A percentile compares a stretch with the other conserved stretches of the same genome.
Conservation (phyloP, 495 filamentous ascomycete species). For the Bathelium albidoporum region DNA sequence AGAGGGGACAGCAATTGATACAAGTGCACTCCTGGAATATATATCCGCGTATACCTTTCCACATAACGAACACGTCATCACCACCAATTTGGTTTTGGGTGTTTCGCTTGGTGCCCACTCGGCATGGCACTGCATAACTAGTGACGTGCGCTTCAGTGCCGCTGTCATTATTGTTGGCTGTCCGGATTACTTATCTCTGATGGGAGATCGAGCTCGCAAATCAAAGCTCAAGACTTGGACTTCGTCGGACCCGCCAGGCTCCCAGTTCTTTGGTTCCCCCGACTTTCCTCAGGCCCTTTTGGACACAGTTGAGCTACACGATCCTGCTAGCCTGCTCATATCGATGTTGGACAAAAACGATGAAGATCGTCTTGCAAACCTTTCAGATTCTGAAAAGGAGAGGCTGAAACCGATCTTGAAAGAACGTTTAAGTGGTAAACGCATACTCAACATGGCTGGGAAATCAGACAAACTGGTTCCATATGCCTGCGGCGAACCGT, state of each 20-base stretch:
- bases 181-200: slow-evolving; percentile 72
- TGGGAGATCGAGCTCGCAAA: slow-evolving; percentile 64
- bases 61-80: slow-evolving; percentile 41
- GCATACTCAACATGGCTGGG: slow-evolving; percentile 67
- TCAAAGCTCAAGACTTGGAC: slow-evolving; percentile 59
- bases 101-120: slow-evolving; percentile 83
- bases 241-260: slow-evolving; percentile 42
- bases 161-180: slow-evolving; percentile 78
- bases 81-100: slow-evolving; percentile 64
- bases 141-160: slow-evolving; percentile 65
- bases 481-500: slow-evolving; percentile 55
- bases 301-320: slow-evolving; percentile 36
- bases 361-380: slow-evolving; percentile 25
- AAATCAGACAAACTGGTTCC: slow-evolving; percentile 77
- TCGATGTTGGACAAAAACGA: slow-evolving; percentile 32
- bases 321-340: slow-evolving; percentile 42
- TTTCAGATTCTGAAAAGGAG: slow-evolving; percentile 27
- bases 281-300: slow-evolving; percentile 65
- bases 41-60: slow-evolving; percentile 67
- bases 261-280: slow-evolving; percentile 58
- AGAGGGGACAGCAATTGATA: slow-evolving; percentile 69
- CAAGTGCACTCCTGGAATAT: slow-evolving; percentile 58
- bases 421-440: slow-evolving; percentile 55
- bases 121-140: slow-evolving; percentile 70
- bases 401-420: slow-evolving; percentile 41